These are phyloP conservation scores for Aspergillus piperis DNA, from an alignment of 2,329 filamentous ascomycete genomes.

Conservation along the genomic window DNA sequence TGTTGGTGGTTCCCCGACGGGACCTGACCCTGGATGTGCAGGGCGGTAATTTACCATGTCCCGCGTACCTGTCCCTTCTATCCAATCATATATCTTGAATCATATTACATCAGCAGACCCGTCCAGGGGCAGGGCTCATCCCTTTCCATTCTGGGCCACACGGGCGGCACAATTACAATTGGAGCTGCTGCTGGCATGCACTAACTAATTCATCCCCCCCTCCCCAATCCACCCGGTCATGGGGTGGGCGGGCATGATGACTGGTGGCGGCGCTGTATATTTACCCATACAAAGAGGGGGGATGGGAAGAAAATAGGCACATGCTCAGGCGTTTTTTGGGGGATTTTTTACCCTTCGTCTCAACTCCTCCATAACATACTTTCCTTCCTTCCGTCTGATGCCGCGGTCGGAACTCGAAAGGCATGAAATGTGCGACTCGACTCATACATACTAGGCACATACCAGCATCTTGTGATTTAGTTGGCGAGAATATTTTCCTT, in stretches of 20 bases:
- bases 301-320: neutral
- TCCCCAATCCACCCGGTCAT: neutral
- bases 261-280: conserved; percentile 10
- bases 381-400: neutral
- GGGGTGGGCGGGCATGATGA: conserved; percentile 1
- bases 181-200: conserved; percentile 5
- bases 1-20: conserved; percentile 18
- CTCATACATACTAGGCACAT: neutral
- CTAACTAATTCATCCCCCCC: neutral
- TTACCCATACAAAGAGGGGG: conserved; percentile 23
- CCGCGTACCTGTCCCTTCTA: conserved; percentile 13
- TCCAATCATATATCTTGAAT: conserved; percentile 12
- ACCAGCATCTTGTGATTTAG: neutral
- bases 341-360: neutral
- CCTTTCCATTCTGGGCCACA: conserved; percentile 9
- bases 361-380: neutral
- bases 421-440: neutral
- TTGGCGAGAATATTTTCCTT: neutral
- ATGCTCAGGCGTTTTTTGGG: conserved; percentile 3
- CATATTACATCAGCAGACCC: conserved; percentile 9
- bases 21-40: conserved; percentile 18
- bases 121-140: conserved; percentile 16
- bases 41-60: conserved; percentile 19
- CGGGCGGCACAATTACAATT: conserved; percentile 5
- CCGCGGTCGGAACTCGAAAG: neutral